Conservation (phyloP, 2,329 filamentous ascomycete species). For the Pyricularia pennisetigena region DNA sequence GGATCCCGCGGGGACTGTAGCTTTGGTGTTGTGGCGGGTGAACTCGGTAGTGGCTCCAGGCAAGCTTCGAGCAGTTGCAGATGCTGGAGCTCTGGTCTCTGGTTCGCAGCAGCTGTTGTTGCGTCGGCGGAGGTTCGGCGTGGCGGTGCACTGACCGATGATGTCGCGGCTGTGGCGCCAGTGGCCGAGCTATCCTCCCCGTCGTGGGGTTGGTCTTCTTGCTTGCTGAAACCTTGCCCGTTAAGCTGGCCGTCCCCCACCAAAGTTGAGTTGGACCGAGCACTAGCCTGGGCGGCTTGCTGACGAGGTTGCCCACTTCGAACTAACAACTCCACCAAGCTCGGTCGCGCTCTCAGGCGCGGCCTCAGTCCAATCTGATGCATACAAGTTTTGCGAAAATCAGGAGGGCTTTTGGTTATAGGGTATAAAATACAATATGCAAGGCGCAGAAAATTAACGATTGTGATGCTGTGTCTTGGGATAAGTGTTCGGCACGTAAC, state of each 20-base stretch:
- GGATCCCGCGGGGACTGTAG: neutral
- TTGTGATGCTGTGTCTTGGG: neutral
- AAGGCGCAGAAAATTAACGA: neutral
- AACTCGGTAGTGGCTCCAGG: constrained; percentile 3
- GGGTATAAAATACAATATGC: neutral
- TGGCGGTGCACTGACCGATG: constrained; percentile 3
- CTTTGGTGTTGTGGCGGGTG: constrained; percentile 1
- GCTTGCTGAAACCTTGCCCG: neutral
- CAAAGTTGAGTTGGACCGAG: neutral
- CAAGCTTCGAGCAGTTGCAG: constrained; percentile 2
- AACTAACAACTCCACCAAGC: constrained; percentile 2
- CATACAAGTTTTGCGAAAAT: neutral
- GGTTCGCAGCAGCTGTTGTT: neutral
- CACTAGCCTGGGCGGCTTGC: neutral
- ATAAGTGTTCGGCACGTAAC: neutral
- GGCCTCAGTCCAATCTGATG: constrained; percentile 3
- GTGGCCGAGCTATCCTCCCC: neutral
- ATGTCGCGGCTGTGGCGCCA: constrained; percentile 1
- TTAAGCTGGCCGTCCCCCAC: neutral
- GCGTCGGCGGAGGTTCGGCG: neutral
- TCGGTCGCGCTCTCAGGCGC: constrained; percentile 2
- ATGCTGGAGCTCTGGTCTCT: constrained; percentile 1
- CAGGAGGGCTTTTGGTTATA: neutral
- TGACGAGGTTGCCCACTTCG: neutral
- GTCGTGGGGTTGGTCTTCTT: neutral